Percentiles rank a stretch among this genome's conserved stretches.
These are phyloP conservation scores for Tetracladium setigerum DNA, from an alignment of 495 filamentous ascomycete genomes.

Conservation along the genomic window DNA sequence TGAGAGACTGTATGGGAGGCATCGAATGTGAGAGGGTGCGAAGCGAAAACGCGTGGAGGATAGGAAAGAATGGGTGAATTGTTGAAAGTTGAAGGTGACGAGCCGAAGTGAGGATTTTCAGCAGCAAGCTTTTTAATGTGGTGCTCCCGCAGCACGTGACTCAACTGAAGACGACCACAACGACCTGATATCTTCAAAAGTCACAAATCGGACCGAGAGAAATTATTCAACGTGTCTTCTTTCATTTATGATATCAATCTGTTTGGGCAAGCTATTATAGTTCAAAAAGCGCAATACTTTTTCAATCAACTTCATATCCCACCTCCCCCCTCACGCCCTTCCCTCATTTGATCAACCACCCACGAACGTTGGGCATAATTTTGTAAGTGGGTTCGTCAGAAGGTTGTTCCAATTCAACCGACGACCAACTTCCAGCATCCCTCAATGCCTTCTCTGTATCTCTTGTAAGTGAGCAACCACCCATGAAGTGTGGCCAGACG, in stretches of 20 bases:
- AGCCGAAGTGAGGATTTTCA: too few species aligned
- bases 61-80: too few species aligned
- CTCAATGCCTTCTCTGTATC: slow-evolving; percentile 45
- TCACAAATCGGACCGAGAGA: too few species aligned
- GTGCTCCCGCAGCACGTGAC: too few species aligned
- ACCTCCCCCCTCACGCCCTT: slow-evolving; percentile 5
- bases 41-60: background rate
- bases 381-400: slow-evolving; percentile 37
- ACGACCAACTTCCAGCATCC: slow-evolving; percentile 48
- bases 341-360: slow-evolving; percentile 38
- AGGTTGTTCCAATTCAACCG: slow-evolving; percentile 40
- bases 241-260: too few species aligned
- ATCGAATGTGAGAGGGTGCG: slow-evolving; percentile 4
- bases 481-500: slow-evolving; percentile 46
- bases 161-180: too few species aligned
- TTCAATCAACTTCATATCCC: background rate
- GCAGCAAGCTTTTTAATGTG: too few species aligned
- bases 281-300: background rate
- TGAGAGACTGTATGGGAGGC: slow-evolving; percentile 6
- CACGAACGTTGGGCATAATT: slow-evolving; percentile 47
- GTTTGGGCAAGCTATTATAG: too few species aligned
- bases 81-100: too few species aligned
- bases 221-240: too few species aligned
- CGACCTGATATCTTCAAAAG: too few species aligned
- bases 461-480: slow-evolving; percentile 51